These are phyloP conservation scores for Penicillium sp. DNA, from an alignment of 2,329 filamentous ascomycete genomes.

Conservation along the genomic window DNA sequence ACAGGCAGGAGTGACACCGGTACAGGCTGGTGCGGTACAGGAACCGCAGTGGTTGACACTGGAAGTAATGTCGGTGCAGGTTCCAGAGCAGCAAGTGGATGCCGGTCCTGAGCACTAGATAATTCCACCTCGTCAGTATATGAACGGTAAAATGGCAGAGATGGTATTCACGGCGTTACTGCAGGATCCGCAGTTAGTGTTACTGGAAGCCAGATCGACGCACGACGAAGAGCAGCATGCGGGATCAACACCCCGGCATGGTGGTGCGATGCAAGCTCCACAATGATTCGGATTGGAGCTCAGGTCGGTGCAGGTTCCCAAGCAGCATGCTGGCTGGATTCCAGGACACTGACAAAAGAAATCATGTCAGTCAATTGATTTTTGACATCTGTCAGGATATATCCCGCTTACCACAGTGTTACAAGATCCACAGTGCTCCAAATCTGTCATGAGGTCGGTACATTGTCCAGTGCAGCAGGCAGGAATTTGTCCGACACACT, in stretches of 20 bases:
- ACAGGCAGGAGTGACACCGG: not conserved
- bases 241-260: slow-evolving; percentile 9
- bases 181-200: slow-evolving; percentile 7
- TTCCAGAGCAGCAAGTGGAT: slow-evolving; percentile 15
- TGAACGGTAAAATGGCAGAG: not conserved
- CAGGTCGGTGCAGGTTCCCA: slow-evolving; percentile 7
- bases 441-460: slow-evolving; percentile 8
- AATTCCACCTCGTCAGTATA: not conserved
- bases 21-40: not conserved
- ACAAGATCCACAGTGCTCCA: slow-evolving; percentile 12
- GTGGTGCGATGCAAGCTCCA: slow-evolving; percentile 4
- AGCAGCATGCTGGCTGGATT: slow-evolving; percentile 8
- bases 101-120: slow-evolving; percentile 6
- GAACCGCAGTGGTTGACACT: slow-evolving; percentile 8
- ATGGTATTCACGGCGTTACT: not conserved
- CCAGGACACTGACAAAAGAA: slow-evolving; percentile 6
- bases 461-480: slow-evolving; percentile 13
- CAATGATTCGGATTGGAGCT: slow-evolving; percentile 5
- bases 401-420: not conserved
- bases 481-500: slow-evolving; percentile 11
- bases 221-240: slow-evolving; percentile 10
- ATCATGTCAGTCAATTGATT: not conserved
- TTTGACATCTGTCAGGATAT: not conserved
- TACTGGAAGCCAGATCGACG: slow-evolving; percentile 6
- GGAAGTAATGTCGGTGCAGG: slow-evolving; percentile 8